A percentile compares a stretch with the other conserved stretches of the same genome.
Conservation (phyloP, 73 alveolate species). For the Blepharisma japonicum region DNA sequence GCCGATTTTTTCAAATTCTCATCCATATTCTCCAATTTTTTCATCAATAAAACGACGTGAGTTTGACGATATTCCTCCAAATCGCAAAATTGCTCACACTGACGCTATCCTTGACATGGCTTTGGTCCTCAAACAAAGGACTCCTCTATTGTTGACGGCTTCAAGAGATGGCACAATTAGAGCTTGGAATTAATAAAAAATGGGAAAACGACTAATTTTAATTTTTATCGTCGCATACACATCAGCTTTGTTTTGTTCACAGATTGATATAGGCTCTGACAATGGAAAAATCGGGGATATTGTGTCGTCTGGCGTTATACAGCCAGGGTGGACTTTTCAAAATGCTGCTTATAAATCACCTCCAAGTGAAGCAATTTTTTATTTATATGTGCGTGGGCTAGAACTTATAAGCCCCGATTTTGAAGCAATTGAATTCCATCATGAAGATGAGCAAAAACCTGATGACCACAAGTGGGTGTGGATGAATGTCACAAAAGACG, state of each 20-base stretch:
- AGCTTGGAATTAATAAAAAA: slow-evolving; percentile 19
- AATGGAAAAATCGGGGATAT: background rate
- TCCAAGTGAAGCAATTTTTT: background rate
- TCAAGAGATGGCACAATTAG: slow-evolving; percentile 29
- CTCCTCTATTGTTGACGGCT: background rate
- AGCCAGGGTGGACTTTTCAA: slow-evolving; percentile 15
- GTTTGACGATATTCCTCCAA: background rate
- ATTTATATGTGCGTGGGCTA: background rate
- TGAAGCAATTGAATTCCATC: slow-evolving; percentile 7
- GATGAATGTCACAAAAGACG: slow-evolving; percentile 18
- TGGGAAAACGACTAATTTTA: too few relatives aligned
- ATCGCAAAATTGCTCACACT: slow-evolving; percentile 15
- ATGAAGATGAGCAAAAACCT: slow-evolving; percentile 12
- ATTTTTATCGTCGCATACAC: background rate
- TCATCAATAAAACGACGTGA: background rate
- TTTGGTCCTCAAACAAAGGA: background rate
- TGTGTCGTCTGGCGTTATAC: background rate
- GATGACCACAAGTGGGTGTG: slow-evolving; percentile 4
- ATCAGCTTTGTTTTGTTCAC: slow-evolving; percentile 17
- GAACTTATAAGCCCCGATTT: background rate
- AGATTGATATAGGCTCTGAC: slow-evolving; percentile 22
- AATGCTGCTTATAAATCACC: slow-evolving; percentile 7
- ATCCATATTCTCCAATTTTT: background rate
- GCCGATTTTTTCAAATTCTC: background rate
- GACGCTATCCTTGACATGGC: slow-evolving; percentile 23